These are phyloP conservation scores for Scheffersomyces titani DNA, from an alignment of 1,139 yeast genomes.

Conservation along the genomic window DNA sequence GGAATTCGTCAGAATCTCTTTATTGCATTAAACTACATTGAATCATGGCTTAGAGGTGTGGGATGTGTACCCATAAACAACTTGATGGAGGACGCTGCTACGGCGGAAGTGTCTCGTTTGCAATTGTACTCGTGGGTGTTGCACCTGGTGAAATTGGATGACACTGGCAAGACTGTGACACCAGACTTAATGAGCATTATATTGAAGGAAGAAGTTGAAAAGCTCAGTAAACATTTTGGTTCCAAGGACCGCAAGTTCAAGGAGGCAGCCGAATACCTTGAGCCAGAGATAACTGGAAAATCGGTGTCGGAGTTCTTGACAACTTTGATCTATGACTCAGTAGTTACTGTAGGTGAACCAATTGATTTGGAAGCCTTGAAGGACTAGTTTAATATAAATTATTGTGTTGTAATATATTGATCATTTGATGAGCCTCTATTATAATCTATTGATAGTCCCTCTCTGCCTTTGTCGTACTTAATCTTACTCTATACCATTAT, in stretches of 20 bases:
- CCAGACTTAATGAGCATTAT: slow-evolving; percentile 11
- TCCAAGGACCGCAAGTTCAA: slow-evolving; percentile 12
- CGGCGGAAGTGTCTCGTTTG: slow-evolving; percentile 21
- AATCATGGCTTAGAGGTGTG: slow-evolving; percentile 18
- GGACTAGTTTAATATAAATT: neutral
- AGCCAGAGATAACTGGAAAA: slow-evolving; percentile 19
- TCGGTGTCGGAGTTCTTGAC: slow-evolving; percentile 18
- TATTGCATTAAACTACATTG: slow-evolving; percentile 19
- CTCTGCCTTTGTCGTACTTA: neutral
- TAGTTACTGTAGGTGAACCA: slow-evolving; percentile 13
- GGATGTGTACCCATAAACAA: slow-evolving; percentile 21
- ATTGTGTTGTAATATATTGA: neutral
- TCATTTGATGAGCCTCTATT: neutral
- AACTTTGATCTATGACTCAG: slow-evolving; percentile 59
- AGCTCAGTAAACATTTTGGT: slow-evolving; percentile 5
- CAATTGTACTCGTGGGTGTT: slow-evolving; percentile 19
- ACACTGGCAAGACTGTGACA: slow-evolving; percentile 11
- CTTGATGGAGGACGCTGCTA: slow-evolving; percentile 22
- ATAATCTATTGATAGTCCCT: neutral
- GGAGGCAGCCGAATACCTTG: slow-evolving; percentile 16
- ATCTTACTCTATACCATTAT: neutral
- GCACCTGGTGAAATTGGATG: slow-evolving; percentile 14
- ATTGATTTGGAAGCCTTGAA: slow-evolving; percentile 12
- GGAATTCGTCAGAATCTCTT: slow-evolving; percentile 18
- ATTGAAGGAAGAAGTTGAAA: slow-evolving; percentile 13